These are phyloP conservation scores for Phytophthora syringae DNA, from an alignment of 352 stramenopile species.

Conservation along the genomic window DNA sequence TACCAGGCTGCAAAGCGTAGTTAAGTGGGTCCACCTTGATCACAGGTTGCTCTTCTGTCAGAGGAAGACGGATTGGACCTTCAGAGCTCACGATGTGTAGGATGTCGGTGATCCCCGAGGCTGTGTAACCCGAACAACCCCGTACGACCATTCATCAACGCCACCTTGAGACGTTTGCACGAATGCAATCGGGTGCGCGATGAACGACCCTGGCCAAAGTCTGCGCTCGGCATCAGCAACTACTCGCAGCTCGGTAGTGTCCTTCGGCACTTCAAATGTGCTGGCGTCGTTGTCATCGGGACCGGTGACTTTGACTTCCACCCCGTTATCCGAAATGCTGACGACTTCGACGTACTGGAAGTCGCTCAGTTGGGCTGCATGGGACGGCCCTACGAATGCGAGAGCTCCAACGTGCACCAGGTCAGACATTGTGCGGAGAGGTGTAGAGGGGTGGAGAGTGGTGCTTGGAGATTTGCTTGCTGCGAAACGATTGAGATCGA, in stretches of 20 bases:
- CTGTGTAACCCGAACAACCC: slow-evolving; percentile 4
- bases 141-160: slow-evolving; percentile 7
- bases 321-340: too few relatives aligned
- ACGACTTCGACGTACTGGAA: slow-evolving; percentile 18
- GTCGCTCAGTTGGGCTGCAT: background rate
- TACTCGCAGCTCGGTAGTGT: too few relatives aligned
- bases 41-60: background rate
- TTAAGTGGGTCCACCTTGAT: slow-evolving; percentile 13
- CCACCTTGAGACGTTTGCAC: background rate
- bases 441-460: too few relatives aligned
- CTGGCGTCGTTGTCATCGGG: too few relatives aligned
- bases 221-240: too few relatives aligned
- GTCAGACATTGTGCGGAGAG: background rate
- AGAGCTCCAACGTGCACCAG: too few relatives aligned
- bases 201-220: background rate
- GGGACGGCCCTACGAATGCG: too few relatives aligned
- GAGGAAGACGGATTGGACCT: background rate
- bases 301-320: too few relatives aligned
- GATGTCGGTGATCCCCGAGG: background rate
- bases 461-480: background rate
- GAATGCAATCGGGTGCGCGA: slow-evolving; percentile 6
- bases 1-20: slow-evolving; percentile 6
- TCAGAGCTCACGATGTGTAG: background rate
- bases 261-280: too few relatives aligned
- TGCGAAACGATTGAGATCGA: too few relatives aligned